phyloP scores from a whole-genome alignment of 169 alveolate genomes.

The Cryptosporidium meleagridis region DNA sequence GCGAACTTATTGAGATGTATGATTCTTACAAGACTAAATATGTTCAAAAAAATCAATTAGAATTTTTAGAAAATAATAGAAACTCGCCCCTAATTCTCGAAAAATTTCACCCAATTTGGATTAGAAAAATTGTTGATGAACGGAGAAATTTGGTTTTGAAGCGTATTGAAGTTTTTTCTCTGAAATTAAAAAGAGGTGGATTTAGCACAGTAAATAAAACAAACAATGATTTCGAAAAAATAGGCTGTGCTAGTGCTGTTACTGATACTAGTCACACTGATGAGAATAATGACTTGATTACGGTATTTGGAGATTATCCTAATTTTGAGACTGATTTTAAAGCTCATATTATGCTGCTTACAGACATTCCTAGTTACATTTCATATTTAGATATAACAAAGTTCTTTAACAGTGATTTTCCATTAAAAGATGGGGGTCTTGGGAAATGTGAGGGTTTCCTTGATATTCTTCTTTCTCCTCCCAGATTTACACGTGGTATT shows the following conservation, averaged over 20 bases:
- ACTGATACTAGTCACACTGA: background rate
- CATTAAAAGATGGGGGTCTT: constrained; percentile 21
- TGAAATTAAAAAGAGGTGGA: constrained; percentile 28
- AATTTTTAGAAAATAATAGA: constrained; percentile 42
- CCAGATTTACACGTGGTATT: constrained; percentile 60
- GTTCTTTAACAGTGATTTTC: constrained; percentile 35
- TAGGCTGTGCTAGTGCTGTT: background rate
- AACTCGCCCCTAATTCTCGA: constrained; percentile 41
- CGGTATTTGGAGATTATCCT: constrained; percentile 7
- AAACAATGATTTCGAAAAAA: background rate
- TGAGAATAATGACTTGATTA: background rate
- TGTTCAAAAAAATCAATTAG: constrained; percentile 31
- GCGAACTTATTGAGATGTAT: constrained; percentile 66
- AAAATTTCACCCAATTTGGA: constrained; percentile 72
- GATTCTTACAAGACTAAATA: constrained; percentile 45
- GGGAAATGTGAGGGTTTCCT: constrained; percentile 49
- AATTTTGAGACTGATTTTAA: constrained; percentile 19
- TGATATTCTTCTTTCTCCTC: constrained; percentile 52
- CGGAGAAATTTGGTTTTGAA: background rate
- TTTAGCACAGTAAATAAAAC: constrained; percentile 10
- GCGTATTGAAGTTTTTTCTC: constrained; percentile 21
- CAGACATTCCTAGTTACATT: constrained; percentile 49
- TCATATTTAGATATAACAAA: constrained; percentile 43
- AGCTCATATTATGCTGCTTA: constrained; percentile 15
- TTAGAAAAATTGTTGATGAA: constrained; percentile 38